Evolutionary conservation across 1,284 basidiomycete species (phyloP), one percentile per base, ranked within the genome.

Genomic region (Ustilago tritici): DNA sequence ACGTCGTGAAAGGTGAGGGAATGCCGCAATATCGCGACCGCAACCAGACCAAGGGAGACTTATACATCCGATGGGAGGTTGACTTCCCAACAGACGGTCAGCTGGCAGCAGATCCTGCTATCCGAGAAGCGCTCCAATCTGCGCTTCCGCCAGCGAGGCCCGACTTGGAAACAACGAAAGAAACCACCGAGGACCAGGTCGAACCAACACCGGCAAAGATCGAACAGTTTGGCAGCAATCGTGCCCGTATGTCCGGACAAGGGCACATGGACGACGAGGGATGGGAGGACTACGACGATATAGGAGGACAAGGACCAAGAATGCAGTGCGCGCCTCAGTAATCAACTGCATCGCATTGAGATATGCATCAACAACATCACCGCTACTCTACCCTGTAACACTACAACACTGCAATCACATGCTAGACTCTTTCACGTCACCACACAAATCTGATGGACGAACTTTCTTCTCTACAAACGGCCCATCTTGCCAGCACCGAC

Each of bases 61-160:
- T 85, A 0, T 85, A 81, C 58, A 76, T 85, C 40, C 40, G 58
- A 34, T 85, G 78, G 78, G 77, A 83, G 61, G 73, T 85, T 38
- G 83, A 84, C 40, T 84, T 84, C 59, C 83, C 83, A 4, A 67
- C 70, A 15, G 80, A 84, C 35, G 78, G 71, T 23, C 58, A 77
- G 35, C 76, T 78, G 55, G 55, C 65, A 14, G 57, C 67, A 2
- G 64, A 76, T 35, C 65, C 65, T 7, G 49, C 49, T 2, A 65
- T 77, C 15, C 64, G 71, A 4, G 32, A 77, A 56, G 67, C 74
- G 23, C 63, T 81, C 23, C 43, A 55, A 34, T 34, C 53, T 32
- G 65, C 77, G 19, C 72, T 83, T 0, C 82, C 82, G 23, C 79
- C 82, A 3, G 70, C 69, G 35, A 70, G 76, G 11, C 70, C 77